A percentile compares a stretch with the other conserved stretches of the same genome.
phyloP scores from a whole-genome alignment of 225 moss, liverwort and hornwort species.

The Lunularia cruciata region DNA sequence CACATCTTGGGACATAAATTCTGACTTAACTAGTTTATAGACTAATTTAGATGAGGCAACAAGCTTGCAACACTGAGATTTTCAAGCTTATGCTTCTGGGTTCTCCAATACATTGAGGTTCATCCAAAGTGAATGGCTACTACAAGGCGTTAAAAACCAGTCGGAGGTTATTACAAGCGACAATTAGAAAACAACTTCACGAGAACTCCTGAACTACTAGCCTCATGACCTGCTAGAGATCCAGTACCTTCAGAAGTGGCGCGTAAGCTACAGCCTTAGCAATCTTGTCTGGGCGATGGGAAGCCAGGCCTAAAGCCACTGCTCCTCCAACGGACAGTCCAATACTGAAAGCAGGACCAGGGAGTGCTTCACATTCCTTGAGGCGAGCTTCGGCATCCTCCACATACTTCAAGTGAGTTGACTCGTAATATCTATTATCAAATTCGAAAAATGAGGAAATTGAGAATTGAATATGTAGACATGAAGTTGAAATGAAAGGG shows the following conservation, averaged over 20 bases:
- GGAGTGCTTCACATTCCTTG: conserved; percentile 56
- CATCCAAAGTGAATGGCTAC: no score
- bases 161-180: no score
- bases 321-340: conserved; percentile 79
- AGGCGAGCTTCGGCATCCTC: conserved; percentile 64
- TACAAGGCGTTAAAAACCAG: no score
- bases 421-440: conserved; percentile 50
- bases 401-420: conserved; percentile 55
- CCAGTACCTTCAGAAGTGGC: conserved; percentile 63
- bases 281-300: conserved; percentile 52
- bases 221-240: background rate
- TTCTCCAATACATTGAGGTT: no score
- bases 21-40: no score
- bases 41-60: no score
- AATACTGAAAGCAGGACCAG: conserved; percentile 66
- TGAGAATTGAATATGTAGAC: no score
- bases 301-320: conserved; percentile 57
- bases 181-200: no score
- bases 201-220: no score
- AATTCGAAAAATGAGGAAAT: background rate
- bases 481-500: background rate
- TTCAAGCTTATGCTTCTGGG: no score
- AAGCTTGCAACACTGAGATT: no score
- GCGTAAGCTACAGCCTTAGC: conserved; percentile 61
- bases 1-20: no score